Evolutionary conservation across 129 eudicot genomes (phyloP), one percentile per base, ranked within the genome.

Genomic region (Apium graveolens): DNA sequence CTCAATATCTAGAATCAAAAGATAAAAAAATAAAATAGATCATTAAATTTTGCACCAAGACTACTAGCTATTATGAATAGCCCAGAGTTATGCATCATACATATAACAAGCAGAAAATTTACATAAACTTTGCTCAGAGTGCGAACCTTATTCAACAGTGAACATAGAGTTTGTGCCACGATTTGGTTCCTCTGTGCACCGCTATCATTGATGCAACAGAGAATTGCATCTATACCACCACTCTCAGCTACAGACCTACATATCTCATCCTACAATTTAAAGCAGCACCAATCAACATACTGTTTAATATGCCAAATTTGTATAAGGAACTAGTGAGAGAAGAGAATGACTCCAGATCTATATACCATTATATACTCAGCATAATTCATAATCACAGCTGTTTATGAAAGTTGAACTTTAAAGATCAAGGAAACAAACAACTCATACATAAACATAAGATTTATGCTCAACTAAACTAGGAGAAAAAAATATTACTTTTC

Each of bases 211-310:
- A n/a, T n/a, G n/a, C n/a, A n/a, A n/a, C n/a, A n/a, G n/a, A n/a
- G n/a, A n/a, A n/a, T n/a, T n/a, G n/a, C n/a, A n/a, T n/a, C n/a
- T n/a, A n/a, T n/a, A n/a, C n/a, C n/a, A n/a, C n/a, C n/a, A n/a
- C n/a, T n/a, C n/a, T n/a, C n/a, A n/a, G n/a, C n/a, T n/a, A n/a
- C n/a, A n/a, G n/a, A n/a, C n/a, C n/a, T n/a, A 87, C 99, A 96
- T 83, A 96, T 96, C 68, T 96, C 99, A 89, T 96, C 99, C 99
- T 96, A 89, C 81, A 89, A 74, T 65, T 14, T 78, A 51, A 80
- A 80, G 45, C 79, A 82, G 3, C 69, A 80, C 27, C 32, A 73
- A n/a, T 53, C 72, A 74, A 63, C 60, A 37, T 38, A 48, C 7
- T 60, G n/a, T 26, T 10, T 4, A 8, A 55, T 13, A 31, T 24